These are phyloP conservation scores for Penicillium simplicissimum DNA, from an alignment of 495 filamentous ascomycete species.

Conservation along the genomic window DNA sequence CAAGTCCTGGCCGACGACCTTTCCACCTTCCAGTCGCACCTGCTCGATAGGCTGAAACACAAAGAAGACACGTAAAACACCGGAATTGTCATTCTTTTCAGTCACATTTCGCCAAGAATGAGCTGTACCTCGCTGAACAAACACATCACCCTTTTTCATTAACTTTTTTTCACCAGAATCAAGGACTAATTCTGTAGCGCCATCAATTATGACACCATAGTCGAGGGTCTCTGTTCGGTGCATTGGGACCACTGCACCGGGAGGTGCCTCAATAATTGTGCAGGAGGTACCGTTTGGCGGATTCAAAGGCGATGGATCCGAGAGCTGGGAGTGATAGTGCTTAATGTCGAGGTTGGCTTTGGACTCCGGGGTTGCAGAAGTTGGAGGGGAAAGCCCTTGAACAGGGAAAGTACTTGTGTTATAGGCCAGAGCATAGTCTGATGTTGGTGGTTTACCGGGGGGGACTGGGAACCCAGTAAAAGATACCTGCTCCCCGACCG, in stretches of 20 bases:
- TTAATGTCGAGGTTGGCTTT: constrained; percentile 24
- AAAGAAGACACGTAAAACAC: constrained; percentile 25
- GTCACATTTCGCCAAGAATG: constrained; percentile 62
- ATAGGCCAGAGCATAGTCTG: constrained; percentile 26
- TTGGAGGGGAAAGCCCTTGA: constrained; percentile 25
- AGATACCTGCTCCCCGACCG: constrained; percentile 20
- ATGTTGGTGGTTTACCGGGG: constrained; percentile 20
- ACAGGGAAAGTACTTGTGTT: constrained; percentile 23
- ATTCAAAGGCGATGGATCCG: constrained; percentile 26
- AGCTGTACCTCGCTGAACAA: constrained; percentile 66
- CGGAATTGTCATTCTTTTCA: constrained; percentile 18
- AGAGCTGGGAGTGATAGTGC: constrained; percentile 23
- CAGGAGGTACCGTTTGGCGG: constrained; percentile 28
- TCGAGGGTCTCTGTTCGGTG: constrained; percentile 66
- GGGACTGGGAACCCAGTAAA: constrained; percentile 27
- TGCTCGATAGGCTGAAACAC: constrained; percentile 26
- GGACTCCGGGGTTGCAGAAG: constrained; percentile 17
- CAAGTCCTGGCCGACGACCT: constrained; percentile 23
- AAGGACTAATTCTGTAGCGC: constrained; percentile 61
- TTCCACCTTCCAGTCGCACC: constrained; percentile 22
- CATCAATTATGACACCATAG: constrained; percentile 68
- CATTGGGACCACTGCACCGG: constrained; percentile 37
- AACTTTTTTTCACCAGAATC: constrained; percentile 57
- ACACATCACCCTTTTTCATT: constrained; percentile 62
- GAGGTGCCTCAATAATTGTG: constrained; percentile 30